Evolutionary conservation across 1,284 basidiomycete species (phyloP).

Genomic region (Tausonia pullulans): DNA sequence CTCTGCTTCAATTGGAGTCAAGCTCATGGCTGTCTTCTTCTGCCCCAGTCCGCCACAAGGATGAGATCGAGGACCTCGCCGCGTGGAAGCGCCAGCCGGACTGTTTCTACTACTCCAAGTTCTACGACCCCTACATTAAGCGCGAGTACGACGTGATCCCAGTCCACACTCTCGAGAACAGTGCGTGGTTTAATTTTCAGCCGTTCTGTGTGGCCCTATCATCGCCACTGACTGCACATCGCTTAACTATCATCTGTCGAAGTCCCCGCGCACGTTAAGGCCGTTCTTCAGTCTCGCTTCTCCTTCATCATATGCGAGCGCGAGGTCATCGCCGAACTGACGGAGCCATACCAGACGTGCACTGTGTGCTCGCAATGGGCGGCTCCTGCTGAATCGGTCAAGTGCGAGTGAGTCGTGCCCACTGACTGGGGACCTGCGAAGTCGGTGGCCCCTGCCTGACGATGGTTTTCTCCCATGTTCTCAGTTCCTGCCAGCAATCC

Average conservation of each 20-base stretch:
- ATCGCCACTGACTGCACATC: not conserved
- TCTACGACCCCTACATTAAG: conserved; percentile 96
- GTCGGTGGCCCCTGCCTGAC: not conserved
- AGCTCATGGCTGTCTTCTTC: not conserved
- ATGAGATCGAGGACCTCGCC: conserved; percentile 83
- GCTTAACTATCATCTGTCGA: too few relatives aligned
- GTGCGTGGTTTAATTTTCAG: conserved; percentile 44
- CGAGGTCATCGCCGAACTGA: conserved; percentile 80
- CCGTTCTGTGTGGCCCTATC: not conserved
- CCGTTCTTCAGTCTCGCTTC: conserved; percentile 67
- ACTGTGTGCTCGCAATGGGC: conserved; percentile 72
- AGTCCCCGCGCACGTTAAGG: conserved; percentile 61
- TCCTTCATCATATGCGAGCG: conserved; percentile 92
- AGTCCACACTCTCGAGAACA: conserved; percentile 72
- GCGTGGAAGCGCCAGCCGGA: conserved; percentile 94
- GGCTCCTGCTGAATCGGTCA: conserved; percentile 70
- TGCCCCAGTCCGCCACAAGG: conserved; percentile 65
- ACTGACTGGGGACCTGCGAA: not conserved
- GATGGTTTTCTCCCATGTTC: not conserved
- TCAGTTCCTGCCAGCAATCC: conserved; percentile 67
- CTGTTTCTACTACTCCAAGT: conserved; percentile 84
- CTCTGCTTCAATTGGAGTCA: too few relatives aligned
- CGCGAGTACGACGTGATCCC: conserved; percentile 95
- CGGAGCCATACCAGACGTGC: conserved; percentile 74
- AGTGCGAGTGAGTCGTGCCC: conserved; percentile 54